Evolutionary conservation across 2,329 filamentous ascomycete genomes (phyloP), one percentile per base, ranked within the genome.

Genomic region (Leptographium wingfieldii): DNA sequence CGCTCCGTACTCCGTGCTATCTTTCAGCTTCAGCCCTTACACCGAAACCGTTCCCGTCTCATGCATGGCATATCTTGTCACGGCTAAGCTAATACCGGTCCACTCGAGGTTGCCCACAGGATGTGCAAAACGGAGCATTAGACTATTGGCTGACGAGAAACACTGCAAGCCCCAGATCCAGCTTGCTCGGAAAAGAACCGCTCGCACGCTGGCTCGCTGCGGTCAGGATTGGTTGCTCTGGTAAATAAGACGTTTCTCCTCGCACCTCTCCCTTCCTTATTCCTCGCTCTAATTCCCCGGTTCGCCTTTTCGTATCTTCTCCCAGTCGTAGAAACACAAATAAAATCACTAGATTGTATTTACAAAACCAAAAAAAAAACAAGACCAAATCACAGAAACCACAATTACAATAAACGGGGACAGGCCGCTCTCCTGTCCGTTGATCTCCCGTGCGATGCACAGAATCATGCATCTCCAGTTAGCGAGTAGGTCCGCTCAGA

Each of bases 291-390:
- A 55, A 55, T 22, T 3, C 27, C 54, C 35, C 38, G 9, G 25
- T 51, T 52, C 55, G n/a, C 55, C 27, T 40, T 27, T 22, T 43
- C 53, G 43, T 29, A 31, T 16, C 3, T 38, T 35, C n/a, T 55
- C 19, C 40, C 33, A 14, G 31, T 38, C 29, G 12, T 35, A 25
- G n/a, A 38, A 19, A 22, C 54, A 56, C 54, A 56, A 25, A 56
- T n/a, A 31, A 22, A 40, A 56, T 56, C 54, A 56, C 54, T 56
- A 25, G 35, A 43, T 56, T 56, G 54, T 56, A 56, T 48, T 46
- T 56, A 56, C 40, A 56, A 27, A 56, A 49, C 55, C 22, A 56
- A n/a, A 40, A 22, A 22, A 46, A 27, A 27, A 27, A 38, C 38
- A 56, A 48, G 25, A 29, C 40, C 14, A 56, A 16, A 40, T 27